These are phyloP conservation scores for Yamadazyma olivae DNA, from an alignment of 805 yeast genomes.

Conservation along the genomic window DNA sequence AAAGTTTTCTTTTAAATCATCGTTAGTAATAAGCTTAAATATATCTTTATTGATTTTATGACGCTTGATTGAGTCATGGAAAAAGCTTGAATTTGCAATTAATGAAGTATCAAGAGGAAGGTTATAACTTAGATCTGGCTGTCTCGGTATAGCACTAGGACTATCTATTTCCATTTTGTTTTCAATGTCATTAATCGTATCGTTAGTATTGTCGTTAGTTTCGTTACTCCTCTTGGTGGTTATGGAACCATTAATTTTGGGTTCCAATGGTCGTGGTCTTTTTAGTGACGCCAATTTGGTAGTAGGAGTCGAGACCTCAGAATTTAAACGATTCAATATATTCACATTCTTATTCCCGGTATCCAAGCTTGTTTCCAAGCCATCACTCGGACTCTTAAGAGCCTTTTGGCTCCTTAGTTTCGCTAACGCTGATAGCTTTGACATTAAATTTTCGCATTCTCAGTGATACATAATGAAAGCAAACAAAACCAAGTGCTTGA, in stretches of 20 bases:
- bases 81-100: background rate
- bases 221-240: background rate
- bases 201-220: no score
- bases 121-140: background rate
- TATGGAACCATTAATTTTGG: no score
- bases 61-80: constrained; percentile 14
- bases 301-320: background rate
- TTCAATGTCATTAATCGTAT: no score
- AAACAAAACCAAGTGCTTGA: no score
- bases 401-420: constrained; percentile 31
- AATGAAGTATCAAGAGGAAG: constrained; percentile 7
- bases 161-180: no score
- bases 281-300: no score
- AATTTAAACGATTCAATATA: constrained; percentile 15
- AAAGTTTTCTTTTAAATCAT: constrained; percentile 27
- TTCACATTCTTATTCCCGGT: constrained; percentile 14
- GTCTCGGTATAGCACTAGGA: no score
- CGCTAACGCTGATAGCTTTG: constrained; percentile 50
- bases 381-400: no score
- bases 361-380: no score
- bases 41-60: constrained; percentile 18
- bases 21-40: constrained; percentile 42
- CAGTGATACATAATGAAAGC: no score
- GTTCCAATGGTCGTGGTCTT: background rate
- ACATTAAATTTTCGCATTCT: constrained; percentile 8